Evolutionary conservation across 1,139 yeast species (phyloP), one percentile per base, ranked within the genome.

Genomic region (Candida sojae): DNA sequence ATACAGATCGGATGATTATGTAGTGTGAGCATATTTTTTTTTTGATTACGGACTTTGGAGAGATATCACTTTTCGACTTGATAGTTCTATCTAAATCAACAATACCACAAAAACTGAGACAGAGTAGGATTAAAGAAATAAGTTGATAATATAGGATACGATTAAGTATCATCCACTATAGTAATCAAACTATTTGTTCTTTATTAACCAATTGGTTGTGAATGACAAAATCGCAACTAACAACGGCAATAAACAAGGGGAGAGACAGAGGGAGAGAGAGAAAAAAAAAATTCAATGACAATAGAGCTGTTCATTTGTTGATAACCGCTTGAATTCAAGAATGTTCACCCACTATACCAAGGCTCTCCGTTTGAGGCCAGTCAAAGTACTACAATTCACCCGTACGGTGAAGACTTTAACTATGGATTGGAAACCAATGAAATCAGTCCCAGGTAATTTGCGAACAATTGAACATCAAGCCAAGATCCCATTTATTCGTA

Each of bases 381-480:
- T 33, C 17, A 44, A 25, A 25, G 44, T 45, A 46, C 51, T 48
- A 44, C 48, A 41, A 39, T 40, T 42, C 25, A 44, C 12, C 11
- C 58, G 73, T 50, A 56, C 65, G 0, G 73, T 73, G 40, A 83
- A 83, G 55, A 88, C 96, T 0, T 84, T 93, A 1, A 84, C 86
- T 29, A 80, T 88, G 26, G 96, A 89, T 64, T 88, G 96, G 96
- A 80, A 83, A 60, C 96, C 96, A 1, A 74, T 88, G 52, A 80
- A 73, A 55, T 74, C 89, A 0, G 68, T 74, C 11, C 77, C 72
- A 44, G 75, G 80, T 7, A 66, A 75, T 61, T 73, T 66, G 50
- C 71, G 74, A 50, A 73, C 68, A 45, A 70, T 67, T 42, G 80
- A 64, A 52, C 68, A 67, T 62, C 79, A 64, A 52, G 65, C 66